These are phyloP conservation scores for Leishmania aethiopica DNA, from an alignment of 208 protist genomes.

Conservation along the genomic window DNA sequence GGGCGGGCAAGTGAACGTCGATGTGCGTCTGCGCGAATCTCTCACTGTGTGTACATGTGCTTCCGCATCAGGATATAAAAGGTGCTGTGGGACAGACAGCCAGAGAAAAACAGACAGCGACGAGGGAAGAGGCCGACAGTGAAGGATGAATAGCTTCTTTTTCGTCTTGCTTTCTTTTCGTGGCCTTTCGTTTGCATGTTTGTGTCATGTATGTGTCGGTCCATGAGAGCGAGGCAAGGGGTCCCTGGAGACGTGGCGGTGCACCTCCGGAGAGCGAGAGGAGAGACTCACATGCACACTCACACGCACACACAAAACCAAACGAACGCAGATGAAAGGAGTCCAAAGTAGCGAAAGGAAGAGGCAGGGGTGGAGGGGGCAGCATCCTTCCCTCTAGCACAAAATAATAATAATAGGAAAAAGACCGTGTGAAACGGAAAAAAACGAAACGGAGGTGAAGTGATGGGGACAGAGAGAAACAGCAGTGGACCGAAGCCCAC, in stretches of 20 bases:
- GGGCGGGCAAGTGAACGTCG: not conserved
- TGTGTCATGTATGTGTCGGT: not conserved
- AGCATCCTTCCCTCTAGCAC: not conserved
- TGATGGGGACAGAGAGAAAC: not conserved
- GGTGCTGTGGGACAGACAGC: not conserved
- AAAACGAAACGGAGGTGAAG: not conserved
- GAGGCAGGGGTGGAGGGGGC: not conserved
- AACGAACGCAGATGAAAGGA: not conserved
- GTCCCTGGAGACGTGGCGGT: too few species aligned
- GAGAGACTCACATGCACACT: not conserved
- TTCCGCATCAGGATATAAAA: not conserved
- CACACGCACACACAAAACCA: not conserved
- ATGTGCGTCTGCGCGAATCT: not conserved
- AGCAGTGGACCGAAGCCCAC: too few species aligned
- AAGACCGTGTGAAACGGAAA: not conserved
- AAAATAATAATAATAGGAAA: not conserved
- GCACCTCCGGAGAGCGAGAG: not conserved
- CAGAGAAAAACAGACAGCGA: constrained; percentile 1
- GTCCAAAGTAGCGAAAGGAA: constrained; percentile 9
- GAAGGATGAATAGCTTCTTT: not conserved
- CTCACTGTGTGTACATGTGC: not conserved
- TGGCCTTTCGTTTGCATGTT: constrained; percentile 8
- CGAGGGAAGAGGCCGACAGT: not conserved
- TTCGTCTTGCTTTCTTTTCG: not conserved
- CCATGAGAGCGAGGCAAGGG: not conserved